These are phyloP conservation scores for Hanseniaspora mollemarum DNA, from an alignment of 805 yeast species.

Conservation along the genomic window DNA sequence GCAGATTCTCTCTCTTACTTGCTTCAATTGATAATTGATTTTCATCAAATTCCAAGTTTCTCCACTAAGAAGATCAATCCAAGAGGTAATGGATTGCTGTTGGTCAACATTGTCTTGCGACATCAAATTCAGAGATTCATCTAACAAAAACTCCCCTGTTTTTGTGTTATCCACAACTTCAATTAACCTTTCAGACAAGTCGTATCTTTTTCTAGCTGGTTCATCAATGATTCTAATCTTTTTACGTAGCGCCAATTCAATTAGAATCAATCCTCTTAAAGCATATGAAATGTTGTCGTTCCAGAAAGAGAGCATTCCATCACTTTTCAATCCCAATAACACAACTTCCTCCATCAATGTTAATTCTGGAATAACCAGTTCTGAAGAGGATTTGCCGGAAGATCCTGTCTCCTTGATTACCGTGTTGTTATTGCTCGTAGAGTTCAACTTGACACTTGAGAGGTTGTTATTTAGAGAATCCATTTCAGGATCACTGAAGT, in stretches of 20 bases:
- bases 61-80: slow-evolving; percentile 90
- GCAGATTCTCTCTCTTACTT: slow-evolving; percentile 90
- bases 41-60: slow-evolving; percentile 97
- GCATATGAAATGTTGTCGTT: slow-evolving; percentile 96
- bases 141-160: slow-evolving; percentile 90
- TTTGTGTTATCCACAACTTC: slow-evolving; percentile 76
- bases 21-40: slow-evolving; percentile 88
- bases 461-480: background rate
- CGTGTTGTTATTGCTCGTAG: slow-evolving; percentile 59
- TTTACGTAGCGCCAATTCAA: slow-evolving; percentile 86
- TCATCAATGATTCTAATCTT: slow-evolving; percentile 83
- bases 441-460: slow-evolving; percentile 8
- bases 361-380: slow-evolving; percentile 43
- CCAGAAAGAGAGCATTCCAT: slow-evolving; percentile 95
- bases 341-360: slow-evolving; percentile 96
- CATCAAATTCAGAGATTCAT: slow-evolving; percentile 86
- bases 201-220: slow-evolving; percentile 80
- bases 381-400: slow-evolving; percentile 25
- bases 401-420: slow-evolving; percentile 53
- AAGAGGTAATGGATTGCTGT: slow-evolving; percentile 65
- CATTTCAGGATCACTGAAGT: slow-evolving; percentile 3
- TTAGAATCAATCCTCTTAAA: slow-evolving; percentile 80
- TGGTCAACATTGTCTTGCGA: slow-evolving; percentile 49
- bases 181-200: slow-evolving; percentile 72
- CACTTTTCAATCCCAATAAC: slow-evolving; percentile 87